These are phyloP conservation scores for Mortierella claussenii DNA, from an alignment of 192 early-diverging fungal genomes.

Conservation along the genomic window DNA sequence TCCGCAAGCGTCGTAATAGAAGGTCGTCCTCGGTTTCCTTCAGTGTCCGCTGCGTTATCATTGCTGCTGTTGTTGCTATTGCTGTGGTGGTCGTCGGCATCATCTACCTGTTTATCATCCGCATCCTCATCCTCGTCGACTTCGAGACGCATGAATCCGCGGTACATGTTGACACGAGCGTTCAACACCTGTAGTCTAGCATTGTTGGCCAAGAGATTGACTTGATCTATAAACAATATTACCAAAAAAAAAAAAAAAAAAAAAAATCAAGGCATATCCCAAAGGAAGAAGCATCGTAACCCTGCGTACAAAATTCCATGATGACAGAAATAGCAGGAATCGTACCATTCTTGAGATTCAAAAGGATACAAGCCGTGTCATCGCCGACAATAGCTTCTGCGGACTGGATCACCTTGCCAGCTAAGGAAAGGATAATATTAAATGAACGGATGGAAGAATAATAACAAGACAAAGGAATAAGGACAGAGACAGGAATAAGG, in stretches of 20 bases:
- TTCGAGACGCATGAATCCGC: conserved; percentile 51
- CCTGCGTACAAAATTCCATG: too few relatives aligned
- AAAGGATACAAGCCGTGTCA: conserved; percentile 38
- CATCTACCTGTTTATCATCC: too few relatives aligned
- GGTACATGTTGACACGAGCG: conserved; percentile 45
- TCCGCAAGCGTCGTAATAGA: conserved; percentile 33
- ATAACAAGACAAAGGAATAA: too few relatives aligned
- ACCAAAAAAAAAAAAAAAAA: neutral
- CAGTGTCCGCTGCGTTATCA: neutral
- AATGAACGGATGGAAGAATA: neutral
- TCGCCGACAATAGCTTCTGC: conserved; percentile 51
- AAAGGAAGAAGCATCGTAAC: too few relatives aligned
- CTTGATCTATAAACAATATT: conserved; percentile 17
- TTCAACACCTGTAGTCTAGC: conserved; percentile 35
- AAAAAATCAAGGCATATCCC: too few relatives aligned
- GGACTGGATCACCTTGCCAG: conserved; percentile 39
- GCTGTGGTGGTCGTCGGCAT: too few relatives aligned
- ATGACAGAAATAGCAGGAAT: too few relatives aligned
- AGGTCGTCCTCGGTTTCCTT: conserved; percentile 3
- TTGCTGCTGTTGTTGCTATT: too few relatives aligned
- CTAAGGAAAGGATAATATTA: conserved; percentile 2
- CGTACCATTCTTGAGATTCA: conserved; percentile 54
- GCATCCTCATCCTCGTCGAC: conserved; percentile 41
- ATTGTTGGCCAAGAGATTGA: conserved; percentile 42
- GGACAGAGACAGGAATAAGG: too few relatives aligned